Base-by-base conservation (phyloP, 2,329 filamentous ascomycete species). In the Penicillium concentricum region DNA sequence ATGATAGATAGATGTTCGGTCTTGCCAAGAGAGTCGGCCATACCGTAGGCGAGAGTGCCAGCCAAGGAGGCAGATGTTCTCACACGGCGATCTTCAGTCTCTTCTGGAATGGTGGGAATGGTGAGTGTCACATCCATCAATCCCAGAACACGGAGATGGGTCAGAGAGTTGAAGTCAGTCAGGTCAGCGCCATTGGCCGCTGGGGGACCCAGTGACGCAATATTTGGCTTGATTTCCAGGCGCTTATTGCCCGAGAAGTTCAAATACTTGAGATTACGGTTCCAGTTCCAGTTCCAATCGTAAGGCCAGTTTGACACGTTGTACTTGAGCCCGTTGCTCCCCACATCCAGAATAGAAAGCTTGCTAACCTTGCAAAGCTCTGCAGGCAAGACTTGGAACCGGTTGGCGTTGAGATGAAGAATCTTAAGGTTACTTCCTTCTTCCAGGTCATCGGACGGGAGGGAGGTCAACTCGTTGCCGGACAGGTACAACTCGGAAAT, bases 231-330 rank as follows among this genome's bases (percentile, higher is more conserved):
- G 78, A 99, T 97, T 74, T 99, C 94, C 34, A 99, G 78, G 49
- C 93, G 87, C 74, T 96, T 97, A 78, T 99, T 99, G 50, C 94
- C 94, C 0, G 93, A 97, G 69, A 99, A 81, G 69, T 97, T 99
- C 61, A 99, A 87, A 70, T 95, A 99, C 61, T 92, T 89, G 63
- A 99, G 79, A 67, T 97, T 95, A 47, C 90, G 91, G 69, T 99
- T 99, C 82, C 94, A 90, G 70, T 97, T 97, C 94, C 94, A 99
- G 69, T 99, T 99, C 94, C 94, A 99, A 72, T 99, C 94, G 71
- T 99, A 99, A 0, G 93, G 94, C 82, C 96, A 96, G 69, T 99
- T 99, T 30, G 92, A 94, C 46, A 99, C 95, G 72, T 99, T 99
- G 82, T 99, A 99, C 75, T 97, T 99, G 56, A 99, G 81, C 22